Evolutionary conservation across 352 stramenopile genomes (phyloP).

Genomic region (Phytopythium delawarense): DNA sequence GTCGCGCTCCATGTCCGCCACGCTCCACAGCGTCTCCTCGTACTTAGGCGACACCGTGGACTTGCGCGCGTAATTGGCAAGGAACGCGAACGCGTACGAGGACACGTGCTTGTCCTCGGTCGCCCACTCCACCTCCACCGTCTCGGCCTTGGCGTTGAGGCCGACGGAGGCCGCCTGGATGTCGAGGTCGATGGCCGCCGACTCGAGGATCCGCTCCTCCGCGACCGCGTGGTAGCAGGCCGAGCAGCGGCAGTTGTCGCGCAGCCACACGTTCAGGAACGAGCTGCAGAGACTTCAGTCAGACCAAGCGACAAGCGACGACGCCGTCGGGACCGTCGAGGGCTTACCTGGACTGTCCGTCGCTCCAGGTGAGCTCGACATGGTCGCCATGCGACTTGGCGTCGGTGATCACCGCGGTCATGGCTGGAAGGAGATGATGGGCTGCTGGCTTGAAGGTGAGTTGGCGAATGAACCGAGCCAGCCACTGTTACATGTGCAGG

Average conservation of each 20-base stretch:
- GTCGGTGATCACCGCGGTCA: conserved; percentile 4
- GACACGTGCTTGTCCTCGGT: conserved; percentile 13
- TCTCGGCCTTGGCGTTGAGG: conserved; percentile 7
- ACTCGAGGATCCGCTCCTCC: conserved; percentile 26
- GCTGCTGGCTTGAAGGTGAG: neutral
- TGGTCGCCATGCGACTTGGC: conserved; percentile 7
- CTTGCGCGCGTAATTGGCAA: conserved; percentile 18
- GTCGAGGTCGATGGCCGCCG: conserved; percentile 14
- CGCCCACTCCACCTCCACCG: conserved; percentile 16
- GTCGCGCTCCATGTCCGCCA: conserved; percentile 14
- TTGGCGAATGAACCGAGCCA: conserved; percentile 8
- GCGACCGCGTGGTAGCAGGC: conserved; percentile 24
- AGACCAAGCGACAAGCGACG: neutral
- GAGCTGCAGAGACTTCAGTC: conserved; percentile 4
- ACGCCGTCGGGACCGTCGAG: too few relatives aligned
- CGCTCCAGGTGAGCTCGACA: conserved; percentile 15
- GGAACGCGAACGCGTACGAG: conserved; percentile 18
- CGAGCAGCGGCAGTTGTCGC: conserved; percentile 28
- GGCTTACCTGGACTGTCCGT: conserved; percentile 15
- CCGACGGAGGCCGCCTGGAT: conserved; percentile 13
- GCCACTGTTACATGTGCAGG: neutral
- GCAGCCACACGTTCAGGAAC: conserved; percentile 26
- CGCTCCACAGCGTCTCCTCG: conserved; percentile 19
- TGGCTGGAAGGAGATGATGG: neutral
- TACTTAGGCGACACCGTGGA: conserved; percentile 12